phyloP scores from a whole-genome alignment of 176 grass and related monocot genomes.

The Pontederia paniculata region DNA sequence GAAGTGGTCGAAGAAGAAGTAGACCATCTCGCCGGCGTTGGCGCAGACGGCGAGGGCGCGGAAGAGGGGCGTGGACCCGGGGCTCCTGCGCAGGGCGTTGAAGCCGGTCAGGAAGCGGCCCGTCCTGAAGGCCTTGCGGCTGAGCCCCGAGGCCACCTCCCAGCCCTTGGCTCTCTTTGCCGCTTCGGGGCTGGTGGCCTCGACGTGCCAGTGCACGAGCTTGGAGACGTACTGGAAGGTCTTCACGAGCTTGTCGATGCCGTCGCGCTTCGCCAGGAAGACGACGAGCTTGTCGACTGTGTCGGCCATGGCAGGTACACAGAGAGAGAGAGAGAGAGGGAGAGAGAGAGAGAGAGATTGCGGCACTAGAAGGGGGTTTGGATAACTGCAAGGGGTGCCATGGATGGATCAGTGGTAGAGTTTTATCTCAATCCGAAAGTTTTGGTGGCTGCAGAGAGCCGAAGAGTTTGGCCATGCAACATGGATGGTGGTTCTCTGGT shows the following conservation, averaged over 20 bases:
- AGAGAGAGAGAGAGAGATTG: too few species aligned
- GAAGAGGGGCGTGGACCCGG: slow-evolving; percentile 32
- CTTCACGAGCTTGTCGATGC: slow-evolving; percentile 99
- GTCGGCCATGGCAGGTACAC: slow-evolving; percentile 25
- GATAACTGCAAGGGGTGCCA: slow-evolving; percentile 5
- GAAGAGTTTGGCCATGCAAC: too few species aligned
- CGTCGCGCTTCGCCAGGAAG: slow-evolving; percentile 95
- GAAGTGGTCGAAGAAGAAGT: slow-evolving; percentile 99
- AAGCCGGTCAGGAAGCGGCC: slow-evolving; percentile 74
- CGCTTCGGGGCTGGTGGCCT: slow-evolving; percentile 31
- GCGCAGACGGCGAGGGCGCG: slow-evolving; percentile 53
- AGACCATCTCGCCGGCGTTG: slow-evolving; percentile 98
- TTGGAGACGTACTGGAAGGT: slow-evolving; percentile 99
- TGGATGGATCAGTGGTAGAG: too few species aligned
- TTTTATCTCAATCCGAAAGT: too few species aligned
- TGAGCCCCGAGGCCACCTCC: slow-evolving; percentile 81
- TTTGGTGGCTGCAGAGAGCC: too few species aligned
- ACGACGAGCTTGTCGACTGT: slow-evolving; percentile 91
- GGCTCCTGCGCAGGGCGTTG: slow-evolving; percentile 53
- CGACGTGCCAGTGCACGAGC: slow-evolving; percentile 62
- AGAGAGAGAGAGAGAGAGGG: too few species aligned
- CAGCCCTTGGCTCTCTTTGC: slow-evolving; percentile 75
- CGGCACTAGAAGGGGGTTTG: too few species aligned
- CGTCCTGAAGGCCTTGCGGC: slow-evolving; percentile 86
- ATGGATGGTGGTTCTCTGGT: too few species aligned